A percentile compares a stretch with the other conserved stretches of the same genome.
phyloP scores from a whole-genome alignment of 2,329 filamentous ascomycete species.

The Sporothrix sp. region DNA sequence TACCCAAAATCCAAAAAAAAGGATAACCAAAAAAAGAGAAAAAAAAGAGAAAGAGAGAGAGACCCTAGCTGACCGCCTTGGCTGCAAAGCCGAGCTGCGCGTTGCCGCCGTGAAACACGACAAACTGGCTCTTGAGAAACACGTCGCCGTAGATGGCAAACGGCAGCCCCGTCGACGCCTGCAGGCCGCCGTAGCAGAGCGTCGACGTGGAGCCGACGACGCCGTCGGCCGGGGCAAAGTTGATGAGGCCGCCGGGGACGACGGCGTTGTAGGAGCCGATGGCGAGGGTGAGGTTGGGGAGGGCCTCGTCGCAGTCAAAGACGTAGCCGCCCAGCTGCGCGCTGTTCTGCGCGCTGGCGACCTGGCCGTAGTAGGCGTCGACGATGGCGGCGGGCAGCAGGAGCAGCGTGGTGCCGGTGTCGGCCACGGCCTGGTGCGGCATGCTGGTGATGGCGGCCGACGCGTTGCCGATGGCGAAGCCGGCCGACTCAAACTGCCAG shows the following conservation, averaged over 20 bases:
- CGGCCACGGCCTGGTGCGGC: slow-evolving; percentile 27
- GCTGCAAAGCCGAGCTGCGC: slow-evolving; percentile 34
- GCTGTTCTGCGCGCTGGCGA: slow-evolving; percentile 28
- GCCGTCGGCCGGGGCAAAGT: slow-evolving; percentile 33
- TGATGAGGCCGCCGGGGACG: slow-evolving; percentile 31
- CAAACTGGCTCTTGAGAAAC: slow-evolving; percentile 25
- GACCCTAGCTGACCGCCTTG: background rate
- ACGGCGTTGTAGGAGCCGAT: slow-evolving; percentile 26
- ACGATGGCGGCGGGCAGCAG: slow-evolving; percentile 28
- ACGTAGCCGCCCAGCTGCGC: slow-evolving; percentile 27
- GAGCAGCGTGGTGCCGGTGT: slow-evolving; percentile 35
- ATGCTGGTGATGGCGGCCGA: slow-evolving; percentile 20
- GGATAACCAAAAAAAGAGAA: background rate
- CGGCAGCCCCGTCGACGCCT: slow-evolving; percentile 19
- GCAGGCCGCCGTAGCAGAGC: slow-evolving; percentile 29
- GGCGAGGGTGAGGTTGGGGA: slow-evolving; percentile 29
- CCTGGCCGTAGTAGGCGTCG: slow-evolving; percentile 30
- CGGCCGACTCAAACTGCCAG: slow-evolving; percentile 47
- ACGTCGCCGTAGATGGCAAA: slow-evolving; percentile 25
- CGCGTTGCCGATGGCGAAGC: slow-evolving; percentile 32
- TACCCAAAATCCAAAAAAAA: background rate
- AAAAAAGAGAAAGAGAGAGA: background rate
- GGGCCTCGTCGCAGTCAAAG: slow-evolving; percentile 27
- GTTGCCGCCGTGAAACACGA: slow-evolving; percentile 27
- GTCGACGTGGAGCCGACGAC: slow-evolving; percentile 18